Base-by-base conservation (phyloP, 2,329 filamentous ascomycete species). In the Pezicula radicicola region DNA sequence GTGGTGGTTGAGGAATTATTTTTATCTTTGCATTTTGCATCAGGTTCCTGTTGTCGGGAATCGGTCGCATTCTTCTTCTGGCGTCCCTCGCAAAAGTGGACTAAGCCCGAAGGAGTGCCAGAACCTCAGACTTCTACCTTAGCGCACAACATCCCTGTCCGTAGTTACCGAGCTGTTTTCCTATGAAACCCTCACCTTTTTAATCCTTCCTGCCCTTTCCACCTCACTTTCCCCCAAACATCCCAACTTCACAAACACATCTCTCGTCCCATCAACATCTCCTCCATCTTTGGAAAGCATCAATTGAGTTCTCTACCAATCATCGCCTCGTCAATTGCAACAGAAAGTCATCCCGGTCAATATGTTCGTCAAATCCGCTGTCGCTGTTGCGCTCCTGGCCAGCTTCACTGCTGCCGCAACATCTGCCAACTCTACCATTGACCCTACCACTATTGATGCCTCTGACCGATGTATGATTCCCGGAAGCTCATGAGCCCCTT, bases 341-440 rank as follows among this genome's bases (percentile, higher is more conserved):
- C 40, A 42, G 40, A 18, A 42, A 25, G 15, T 6, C 18, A 10
- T 13, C 21, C 13, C 27, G 44, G 18, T 56, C 55, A 63, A 59
- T 51, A 68, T 68, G 66, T 56, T 64, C 46, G 55, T 54, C 53
- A 63, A 60, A 25, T 60, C 63, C 10, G 48, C 55, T 16, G 54
- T 62, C 54, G 60, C 57, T 28, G 59, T 66, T 27, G 59, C 62
- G 45, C 48, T 66, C 8, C 46, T 65, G 44, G 60, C 61, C 53
- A 50, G 57, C 52, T 60, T 55, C 35, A 56, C 55, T 36, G 55
- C 54, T 42, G 61, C 61, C 18, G 57, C 60, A 41, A 55, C 53
- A 35, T 49, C 47, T 18, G 28, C 51, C 53, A 63, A 65, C 51
- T 53, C 54, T 13, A 62, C 65, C 48, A 60, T 66, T 52, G 57